Base-by-base conservation (phyloP, 768 basidiomycete genomes). In the Russula sp. region DNA sequence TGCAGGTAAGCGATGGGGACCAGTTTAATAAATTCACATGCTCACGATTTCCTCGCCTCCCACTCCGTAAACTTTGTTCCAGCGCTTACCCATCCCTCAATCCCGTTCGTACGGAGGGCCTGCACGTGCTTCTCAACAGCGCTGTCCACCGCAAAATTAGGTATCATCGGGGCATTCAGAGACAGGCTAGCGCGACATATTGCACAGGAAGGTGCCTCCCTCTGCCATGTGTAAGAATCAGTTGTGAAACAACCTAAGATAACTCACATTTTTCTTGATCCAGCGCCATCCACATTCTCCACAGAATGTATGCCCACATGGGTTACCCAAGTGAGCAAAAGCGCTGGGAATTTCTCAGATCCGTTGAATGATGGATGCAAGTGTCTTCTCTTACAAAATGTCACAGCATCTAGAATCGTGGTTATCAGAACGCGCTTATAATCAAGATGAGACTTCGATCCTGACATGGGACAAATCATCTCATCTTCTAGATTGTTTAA, bases 241-340 rank as follows among this genome's bases (percentile, higher is more conserved):
- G 32, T 52, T 61, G 39, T 14, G n/a, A 35, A 41, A 22, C 20
- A n/a, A 18, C 54, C 34, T 16, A n/a, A 22, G 34, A 53, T 36
- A 29, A 10, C 69, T 79, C 61, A 85, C 86, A 58, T 80, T 82
- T 67, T 78, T 76, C 43, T 68, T 67, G 56, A 82, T 73, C 87
- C 87, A 90, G 59, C 75, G 71, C 72, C 79, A 77, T 11, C 81
- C 81, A 68, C 88, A 90, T 45, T 81, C 78, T 8, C 84, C 88
- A 60, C 88, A 90, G 62, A 80, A 81, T 29, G 81, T 83, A 68
- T 90, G 88, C 13, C 88, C 88, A 66, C 88, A 90, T 2, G 88
- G 86, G 68, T 83, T 87, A 25, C 81, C 78, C 32, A 83, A 63
- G 69, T 89, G 83, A 4, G 86, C 76, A 36, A 78, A 80, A 38